These are phyloP conservation scores for Gossypium herbaceum DNA, from an alignment of 345 rosid species.

Conservation along the genomic window DNA sequence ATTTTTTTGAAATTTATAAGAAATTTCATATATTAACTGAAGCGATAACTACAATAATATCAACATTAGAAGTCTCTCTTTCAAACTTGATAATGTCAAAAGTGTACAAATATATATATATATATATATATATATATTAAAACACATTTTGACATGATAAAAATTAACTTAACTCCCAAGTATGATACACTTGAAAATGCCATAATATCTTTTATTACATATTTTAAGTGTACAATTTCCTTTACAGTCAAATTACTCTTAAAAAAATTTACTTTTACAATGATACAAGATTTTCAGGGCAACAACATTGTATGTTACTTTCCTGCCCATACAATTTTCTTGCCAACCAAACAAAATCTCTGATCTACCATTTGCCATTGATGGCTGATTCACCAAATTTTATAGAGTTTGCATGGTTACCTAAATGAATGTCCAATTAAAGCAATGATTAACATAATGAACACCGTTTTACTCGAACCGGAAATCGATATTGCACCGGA, in stretches of 20 bases:
- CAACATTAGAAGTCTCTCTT: too few species aligned
- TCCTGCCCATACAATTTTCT: not conserved
- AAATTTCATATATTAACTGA: too few species aligned
- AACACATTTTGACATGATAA: too few species aligned
- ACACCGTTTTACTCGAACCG: constrained; percentile 25
- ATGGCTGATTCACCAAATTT: not conserved
- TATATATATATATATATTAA: too few species aligned
- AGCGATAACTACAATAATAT: too few species aligned
- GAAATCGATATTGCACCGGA: constrained; percentile 39
- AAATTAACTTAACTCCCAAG: too few species aligned
- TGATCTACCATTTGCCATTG: not conserved
- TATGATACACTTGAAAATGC: too few species aligned
- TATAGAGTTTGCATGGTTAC: not conserved
- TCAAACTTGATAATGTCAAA: too few species aligned
- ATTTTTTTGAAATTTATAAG: too few species aligned
- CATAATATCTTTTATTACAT: not conserved
- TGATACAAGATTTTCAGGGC: constrained; percentile 19
- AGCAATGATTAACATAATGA: constrained; percentile 26
- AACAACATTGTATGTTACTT: constrained; percentile 8
- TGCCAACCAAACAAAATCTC: not conserved
- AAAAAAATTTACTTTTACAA: not conserved
- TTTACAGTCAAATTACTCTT: not conserved
- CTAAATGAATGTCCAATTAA: constrained; percentile 28
- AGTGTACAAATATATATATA: too few species aligned
- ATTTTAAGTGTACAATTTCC: not conserved